Base-by-base conservation (phyloP, 2,329 filamentous ascomycete species). In the Talaromyces amestolkiae region DNA sequence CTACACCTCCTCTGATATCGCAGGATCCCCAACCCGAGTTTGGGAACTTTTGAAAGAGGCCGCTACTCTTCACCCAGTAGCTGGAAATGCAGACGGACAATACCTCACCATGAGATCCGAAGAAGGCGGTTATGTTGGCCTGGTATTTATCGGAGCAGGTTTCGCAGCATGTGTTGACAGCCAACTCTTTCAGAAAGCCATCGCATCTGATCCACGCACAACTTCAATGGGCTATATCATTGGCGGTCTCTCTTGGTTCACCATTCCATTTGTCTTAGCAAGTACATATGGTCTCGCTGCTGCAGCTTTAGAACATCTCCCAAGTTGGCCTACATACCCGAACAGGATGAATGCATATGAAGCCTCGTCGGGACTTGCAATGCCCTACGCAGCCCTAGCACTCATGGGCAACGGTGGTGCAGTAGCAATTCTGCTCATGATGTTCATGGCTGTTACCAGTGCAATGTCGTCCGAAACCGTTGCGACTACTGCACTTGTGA, bases 141-240 rank as follows among this genome's bases (percentile, higher is more conserved):
- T 58, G 3, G 35, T 64, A 3, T 51, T 51, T n/a, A 51, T 51
- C 6, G 47, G 47, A 31, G 47, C 47, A 31, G 47, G 47, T 4
- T 51, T 51, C 47, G 47, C 47, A 4, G 47, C 62, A 51, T 39
- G 41, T 5, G 84, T 84, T 81, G 80, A 84, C 67, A 84, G 82
- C 3, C 82, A 79, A 1, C 85, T 84, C 71, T 85, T 81, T 81
- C 82, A 84, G 64, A 84, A 85, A 72, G 80, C 79, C 0, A 84
- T 84, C 67, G 81, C 81, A 1, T 78, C 80, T 0, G 80, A 83
- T 64, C 79, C 83, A 0, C 74, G 77, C 13, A 77, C 82, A 1
- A 82, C 81, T 0, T 82, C 84, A 0, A 80, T 80, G 0, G 81
- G 78, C 0, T 84, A 83, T 65, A 79, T 80, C 31, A 76, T 84